Conservation (phyloP, 164 flowering plant genomes). For the Amborella trichopoda region DNA sequence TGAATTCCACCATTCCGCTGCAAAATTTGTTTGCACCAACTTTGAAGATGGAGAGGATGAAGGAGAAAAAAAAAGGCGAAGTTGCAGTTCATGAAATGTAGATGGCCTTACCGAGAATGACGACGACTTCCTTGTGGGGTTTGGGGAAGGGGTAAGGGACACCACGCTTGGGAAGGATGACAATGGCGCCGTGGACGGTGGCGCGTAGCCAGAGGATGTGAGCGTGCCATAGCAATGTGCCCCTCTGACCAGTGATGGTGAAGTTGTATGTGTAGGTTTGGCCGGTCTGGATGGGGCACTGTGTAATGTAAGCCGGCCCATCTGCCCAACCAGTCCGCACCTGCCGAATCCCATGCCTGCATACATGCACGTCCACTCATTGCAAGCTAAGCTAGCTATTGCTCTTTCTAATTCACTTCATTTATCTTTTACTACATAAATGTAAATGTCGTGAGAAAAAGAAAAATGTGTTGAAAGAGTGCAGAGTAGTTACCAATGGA, state of each 20-base stretch:
- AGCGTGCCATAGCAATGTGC: slow-evolving; percentile 77
- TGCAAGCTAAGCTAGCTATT: background rate
- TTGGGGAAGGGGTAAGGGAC: slow-evolving; percentile 71
- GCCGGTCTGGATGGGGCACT: slow-evolving; percentile 71
- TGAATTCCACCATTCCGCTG: slow-evolving; percentile 90
- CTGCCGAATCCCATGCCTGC: slow-evolving; percentile 76
- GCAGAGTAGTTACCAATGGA: slow-evolving; percentile 31
- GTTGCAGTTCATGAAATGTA: too few relatives aligned
- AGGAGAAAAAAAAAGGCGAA: background rate
- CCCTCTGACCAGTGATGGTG: slow-evolving; percentile 71
- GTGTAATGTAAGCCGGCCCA: slow-evolving; percentile 83
- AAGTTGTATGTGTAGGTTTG: slow-evolving; percentile 58
- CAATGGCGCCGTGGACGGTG: slow-evolving; percentile 66
- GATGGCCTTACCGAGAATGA: slow-evolving; percentile 61
- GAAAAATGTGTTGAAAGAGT: background rate
- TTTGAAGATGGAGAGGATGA: background rate
- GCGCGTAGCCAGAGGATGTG: slow-evolving; percentile 72
- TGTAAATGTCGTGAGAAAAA: background rate
- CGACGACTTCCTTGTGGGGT: slow-evolving; percentile 50
- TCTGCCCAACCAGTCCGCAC: slow-evolving; percentile 79
- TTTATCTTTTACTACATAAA: background rate
- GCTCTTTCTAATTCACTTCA: background rate
- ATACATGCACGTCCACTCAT: background rate
- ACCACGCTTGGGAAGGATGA: slow-evolving; percentile 61
- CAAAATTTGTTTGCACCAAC: background rate